Evolutionary conservation across 352 stramenopile genomes (phyloP).

Genomic region (Thalassiosira tumida): DNA sequence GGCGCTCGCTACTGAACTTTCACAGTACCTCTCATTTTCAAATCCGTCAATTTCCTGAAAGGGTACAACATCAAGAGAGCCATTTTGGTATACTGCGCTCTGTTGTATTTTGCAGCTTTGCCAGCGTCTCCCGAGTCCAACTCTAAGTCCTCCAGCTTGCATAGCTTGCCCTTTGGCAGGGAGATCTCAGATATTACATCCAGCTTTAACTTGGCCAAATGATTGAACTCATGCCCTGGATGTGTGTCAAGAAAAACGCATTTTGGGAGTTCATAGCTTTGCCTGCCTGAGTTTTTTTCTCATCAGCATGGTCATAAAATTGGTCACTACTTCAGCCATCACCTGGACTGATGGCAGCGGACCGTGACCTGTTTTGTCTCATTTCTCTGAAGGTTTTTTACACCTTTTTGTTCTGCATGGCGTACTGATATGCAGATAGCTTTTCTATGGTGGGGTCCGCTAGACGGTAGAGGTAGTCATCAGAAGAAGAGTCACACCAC

Average conservation of each 20-base stretch:
- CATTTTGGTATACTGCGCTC: slow-evolving; percentile 63
- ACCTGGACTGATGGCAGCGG: background rate
- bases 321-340: background rate
- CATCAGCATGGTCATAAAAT: background rate
- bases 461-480: slow-evolving; percentile 51
- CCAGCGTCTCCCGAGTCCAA: background rate
- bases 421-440: background rate
- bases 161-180: background rate
- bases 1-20: background rate
- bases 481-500: slow-evolving; percentile 40
- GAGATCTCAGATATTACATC: background rate
- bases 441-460: background rate
- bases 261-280: background rate
- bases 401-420: background rate
- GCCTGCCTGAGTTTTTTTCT: background rate
- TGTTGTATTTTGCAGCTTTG: slow-evolving; percentile 13
- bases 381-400: background rate
- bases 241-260: background rate
- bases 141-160: slow-evolving; percentile 26
- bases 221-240: background rate
- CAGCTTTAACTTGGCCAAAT: slow-evolving; percentile 2
- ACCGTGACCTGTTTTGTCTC: background rate
- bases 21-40: background rate
- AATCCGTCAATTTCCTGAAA: slow-evolving; percentile 4
- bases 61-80: slow-evolving; percentile 60